Conservation (phyloP, 805 yeast genomes). For the Pichia insulana region DNA sequence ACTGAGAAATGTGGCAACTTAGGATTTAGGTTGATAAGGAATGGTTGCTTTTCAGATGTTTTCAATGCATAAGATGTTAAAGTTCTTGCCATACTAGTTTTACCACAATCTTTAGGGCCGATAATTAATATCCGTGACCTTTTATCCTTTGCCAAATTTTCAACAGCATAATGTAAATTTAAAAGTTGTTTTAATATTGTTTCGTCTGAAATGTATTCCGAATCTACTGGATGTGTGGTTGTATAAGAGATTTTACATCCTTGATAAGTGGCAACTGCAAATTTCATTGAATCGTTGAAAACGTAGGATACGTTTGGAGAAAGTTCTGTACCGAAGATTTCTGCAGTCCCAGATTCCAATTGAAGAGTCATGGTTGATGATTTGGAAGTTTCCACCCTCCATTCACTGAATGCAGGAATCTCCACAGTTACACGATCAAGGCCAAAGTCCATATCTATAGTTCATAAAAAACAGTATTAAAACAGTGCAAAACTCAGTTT, state of each 20-base stretch:
- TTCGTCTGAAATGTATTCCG: conserved; percentile 65
- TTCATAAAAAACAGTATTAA: no score
- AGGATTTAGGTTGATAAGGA: conserved; percentile 76
- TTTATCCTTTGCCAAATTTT: conserved; percentile 32
- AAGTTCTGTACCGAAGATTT: conserved; percentile 88
- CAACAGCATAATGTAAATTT: conserved; percentile 70
- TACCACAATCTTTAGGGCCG: conserved; percentile 72
- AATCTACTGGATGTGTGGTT: conserved; percentile 29
- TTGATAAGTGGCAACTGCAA: conserved; percentile 49
- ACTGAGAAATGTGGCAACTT: conserved; percentile 38
- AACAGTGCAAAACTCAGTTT: no score
- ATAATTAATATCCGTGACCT: conserved; percentile 56
- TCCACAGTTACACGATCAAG: conserved; percentile 11
- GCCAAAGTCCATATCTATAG: conserved; percentile 5
- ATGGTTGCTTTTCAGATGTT: conserved; percentile 42
- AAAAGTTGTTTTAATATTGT: conserved; percentile 43
- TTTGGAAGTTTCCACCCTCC: conserved; percentile 4
- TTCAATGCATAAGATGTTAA: conserved; percentile 71
- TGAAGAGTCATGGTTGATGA: conserved; percentile 1
- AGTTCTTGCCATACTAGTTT: conserved; percentile 63
- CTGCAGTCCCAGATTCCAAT: conserved; percentile 65
- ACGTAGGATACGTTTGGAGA: conserved; percentile 58
- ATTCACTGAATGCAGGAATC: conserved; percentile 14
- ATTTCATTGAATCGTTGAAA: conserved; percentile 43
- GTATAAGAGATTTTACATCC: conserved; percentile 58